Percentiles rank a stretch among this genome's conserved stretches.
These are phyloP conservation scores for Delitschia confertaspora DNA, from an alignment of 495 filamentous ascomycete genomes.

Conservation along the genomic window DNA sequence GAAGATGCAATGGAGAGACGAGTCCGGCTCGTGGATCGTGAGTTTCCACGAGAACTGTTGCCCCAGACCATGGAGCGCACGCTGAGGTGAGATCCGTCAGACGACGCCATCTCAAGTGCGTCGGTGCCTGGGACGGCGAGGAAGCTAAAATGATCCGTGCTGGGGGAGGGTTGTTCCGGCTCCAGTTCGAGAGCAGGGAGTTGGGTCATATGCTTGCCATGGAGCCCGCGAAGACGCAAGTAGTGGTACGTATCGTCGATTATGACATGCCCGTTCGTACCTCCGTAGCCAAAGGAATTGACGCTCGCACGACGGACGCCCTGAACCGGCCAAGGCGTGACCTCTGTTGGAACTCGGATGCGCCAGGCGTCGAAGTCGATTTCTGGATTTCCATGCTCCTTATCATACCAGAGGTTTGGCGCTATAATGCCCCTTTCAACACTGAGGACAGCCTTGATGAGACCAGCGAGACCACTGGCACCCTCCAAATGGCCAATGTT, in stretches of 20 bases:
- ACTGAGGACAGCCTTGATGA: constrained; percentile 38
- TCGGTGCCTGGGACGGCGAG: too few species aligned
- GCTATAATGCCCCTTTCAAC: neutral
- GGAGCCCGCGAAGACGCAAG: neutral
- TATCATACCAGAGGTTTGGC: constrained; percentile 11
- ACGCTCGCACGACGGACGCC: constrained; percentile 28
- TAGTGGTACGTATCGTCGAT: constrained; percentile 24
- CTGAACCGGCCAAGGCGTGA: constrained; percentile 26
- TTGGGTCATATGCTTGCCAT: constrained; percentile 10
- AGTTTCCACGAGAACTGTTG: too few species aligned
- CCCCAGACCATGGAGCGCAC: too few species aligned
- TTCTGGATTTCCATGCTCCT: constrained; percentile 1
- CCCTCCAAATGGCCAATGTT: constrained; percentile 46
- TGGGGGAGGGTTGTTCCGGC: too few species aligned
- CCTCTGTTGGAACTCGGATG: neutral
- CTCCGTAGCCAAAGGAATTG: constrained; percentile 26
- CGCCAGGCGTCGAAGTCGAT: neutral
- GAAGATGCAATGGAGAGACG: too few species aligned
- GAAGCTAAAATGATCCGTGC: too few species aligned
- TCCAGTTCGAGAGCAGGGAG: too few species aligned
- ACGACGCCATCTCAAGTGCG: too few species aligned
- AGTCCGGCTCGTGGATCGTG: too few species aligned
- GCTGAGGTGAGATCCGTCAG: too few species aligned
- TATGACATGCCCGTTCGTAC: constrained; percentile 21
- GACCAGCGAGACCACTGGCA: constrained; percentile 39